phyloP scores from a whole-genome alignment of 106 monocot species.

The Dendrobium chrysotoxum region DNA sequence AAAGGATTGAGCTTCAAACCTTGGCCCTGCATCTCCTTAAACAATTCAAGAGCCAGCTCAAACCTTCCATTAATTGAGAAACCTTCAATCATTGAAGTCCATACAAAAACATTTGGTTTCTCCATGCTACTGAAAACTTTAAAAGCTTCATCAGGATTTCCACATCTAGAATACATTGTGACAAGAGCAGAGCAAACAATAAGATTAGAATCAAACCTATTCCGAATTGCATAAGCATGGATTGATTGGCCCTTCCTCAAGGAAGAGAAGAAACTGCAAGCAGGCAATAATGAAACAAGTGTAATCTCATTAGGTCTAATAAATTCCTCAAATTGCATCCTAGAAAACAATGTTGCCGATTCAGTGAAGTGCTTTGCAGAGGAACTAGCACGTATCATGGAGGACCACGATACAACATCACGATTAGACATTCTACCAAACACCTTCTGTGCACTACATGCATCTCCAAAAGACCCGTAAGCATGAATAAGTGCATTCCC shows the following conservation, averaged over 20 bases:
- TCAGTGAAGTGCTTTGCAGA: slow-evolving; percentile 16
- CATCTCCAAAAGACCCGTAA: slow-evolving; percentile 25
- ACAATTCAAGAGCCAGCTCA: slow-evolving; percentile 20
- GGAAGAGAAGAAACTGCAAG: slow-evolving; percentile 42
- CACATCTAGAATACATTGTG: slow-evolving; percentile 42
- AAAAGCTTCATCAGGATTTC: slow-evolving; percentile 28
- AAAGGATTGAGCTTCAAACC: slow-evolving; percentile 29
- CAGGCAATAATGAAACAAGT: slow-evolving; percentile 38
- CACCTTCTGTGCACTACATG: slow-evolving; percentile 11
- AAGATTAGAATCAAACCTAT: slow-evolving; percentile 24
- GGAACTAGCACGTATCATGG: slow-evolving; percentile 20
- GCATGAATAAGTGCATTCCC: slow-evolving; percentile 43
- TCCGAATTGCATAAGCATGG: slow-evolving; percentile 37
- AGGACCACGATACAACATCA: slow-evolving; percentile 42
- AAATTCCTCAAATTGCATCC: slow-evolving; percentile 28
- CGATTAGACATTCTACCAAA: slow-evolving; percentile 21
- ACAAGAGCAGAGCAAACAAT: slow-evolving; percentile 31
- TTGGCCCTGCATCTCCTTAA: slow-evolving; percentile 23
- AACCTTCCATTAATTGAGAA: slow-evolving; percentile 29
- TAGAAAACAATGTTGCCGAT: slow-evolving; percentile 27
- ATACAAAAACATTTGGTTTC: slow-evolving; percentile 24
- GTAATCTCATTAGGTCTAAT: slow-evolving; percentile 41
- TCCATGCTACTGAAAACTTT: slow-evolving; percentile 17
- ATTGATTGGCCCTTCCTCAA: slow-evolving; percentile 38
- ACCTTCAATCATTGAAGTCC: slow-evolving; percentile 57